Percentiles rank a stretch among this genome's conserved stretches.
These are phyloP conservation scores for Castanea sativa DNA, from an alignment of 306 rosid species.

Conservation along the genomic window DNA sequence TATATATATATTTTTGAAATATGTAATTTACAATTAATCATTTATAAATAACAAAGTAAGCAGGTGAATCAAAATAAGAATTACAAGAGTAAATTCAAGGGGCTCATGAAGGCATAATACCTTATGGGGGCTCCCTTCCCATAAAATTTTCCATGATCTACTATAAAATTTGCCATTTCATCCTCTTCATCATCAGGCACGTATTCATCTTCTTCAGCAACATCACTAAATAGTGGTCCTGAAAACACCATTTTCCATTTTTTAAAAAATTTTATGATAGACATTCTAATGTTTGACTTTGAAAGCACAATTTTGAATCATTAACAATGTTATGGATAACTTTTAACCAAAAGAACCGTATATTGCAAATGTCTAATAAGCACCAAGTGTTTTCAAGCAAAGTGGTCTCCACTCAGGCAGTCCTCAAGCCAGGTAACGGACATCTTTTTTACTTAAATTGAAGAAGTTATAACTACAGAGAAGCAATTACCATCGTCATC, in stretches of 20 bases:
- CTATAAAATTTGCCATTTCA: constrained; percentile 42
- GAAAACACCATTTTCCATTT: neutral
- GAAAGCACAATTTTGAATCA: too few relatives aligned
- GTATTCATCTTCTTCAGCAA: constrained; percentile 26
- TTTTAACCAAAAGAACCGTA: too few relatives aligned
- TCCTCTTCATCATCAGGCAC: constrained; percentile 24
- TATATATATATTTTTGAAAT: neutral
- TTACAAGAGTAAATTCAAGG: constrained; percentile 15
- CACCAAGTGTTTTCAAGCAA: too few relatives aligned
- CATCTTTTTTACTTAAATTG: neutral
- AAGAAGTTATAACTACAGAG: constrained; percentile 11
- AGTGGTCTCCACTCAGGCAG: too few relatives aligned
- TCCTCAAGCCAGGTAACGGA: neutral
- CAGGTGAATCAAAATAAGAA: neutral
- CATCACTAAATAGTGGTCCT: constrained; percentile 31
- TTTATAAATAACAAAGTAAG: constrained; percentile 10
- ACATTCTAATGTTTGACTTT: too few relatives aligned
- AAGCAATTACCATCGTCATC: constrained; percentile 26
- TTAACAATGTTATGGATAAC: too few relatives aligned
- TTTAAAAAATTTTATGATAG: too few relatives aligned
- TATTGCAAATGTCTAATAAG: too few relatives aligned
- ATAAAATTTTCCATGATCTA: constrained; percentile 21
- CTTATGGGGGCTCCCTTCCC: constrained; percentile 29
- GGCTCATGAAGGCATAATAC: constrained; percentile 22
- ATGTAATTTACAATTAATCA: neutral